A percentile compares a stretch with the other conserved stretches of the same genome.
These are phyloP conservation scores for Darksidea phi DNA, from an alignment of 495 filamentous ascomycete genomes.

Conservation along the genomic window DNA sequence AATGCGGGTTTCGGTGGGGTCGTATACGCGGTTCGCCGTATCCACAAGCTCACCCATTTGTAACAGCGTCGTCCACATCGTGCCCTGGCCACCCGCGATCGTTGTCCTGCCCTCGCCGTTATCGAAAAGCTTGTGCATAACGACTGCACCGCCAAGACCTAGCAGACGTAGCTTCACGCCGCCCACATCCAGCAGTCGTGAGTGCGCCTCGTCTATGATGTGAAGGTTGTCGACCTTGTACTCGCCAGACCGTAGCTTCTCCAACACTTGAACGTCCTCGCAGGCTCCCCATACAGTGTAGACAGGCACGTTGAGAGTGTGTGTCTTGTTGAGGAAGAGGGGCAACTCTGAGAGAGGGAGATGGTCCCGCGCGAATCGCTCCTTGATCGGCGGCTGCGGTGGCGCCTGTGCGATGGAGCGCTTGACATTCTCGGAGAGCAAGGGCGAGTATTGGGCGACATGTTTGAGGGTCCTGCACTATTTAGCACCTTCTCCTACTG, in stretches of 20 bases:
- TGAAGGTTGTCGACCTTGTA: constrained; percentile 97
- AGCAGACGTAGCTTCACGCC: constrained; percentile 95
- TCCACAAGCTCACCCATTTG: constrained; percentile 99
- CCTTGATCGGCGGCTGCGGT: constrained; percentile 68
- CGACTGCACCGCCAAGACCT: constrained; percentile 91
- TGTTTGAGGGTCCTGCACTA: constrained; percentile 84
- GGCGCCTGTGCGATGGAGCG: constrained; percentile 71
- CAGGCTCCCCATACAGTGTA: constrained; percentile 99
- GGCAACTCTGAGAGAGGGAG: constrained; percentile 94
- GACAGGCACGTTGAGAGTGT: constrained; percentile 91
- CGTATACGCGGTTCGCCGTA: constrained; percentile 96
- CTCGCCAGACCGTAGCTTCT: constrained; percentile 96
- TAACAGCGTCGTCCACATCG: constrained; percentile 98
- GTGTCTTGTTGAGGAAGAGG: constrained; percentile 81
- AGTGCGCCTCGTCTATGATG: constrained; percentile 97
- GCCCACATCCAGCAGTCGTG: constrained; percentile 87
- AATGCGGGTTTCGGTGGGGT: constrained; percentile 95
- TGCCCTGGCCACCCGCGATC: constrained; percentile 96
- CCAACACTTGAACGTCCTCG: constrained; percentile 95
- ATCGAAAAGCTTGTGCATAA: constrained; percentile 99
- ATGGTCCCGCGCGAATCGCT: constrained; percentile 72
- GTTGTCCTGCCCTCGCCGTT: constrained; percentile 98
- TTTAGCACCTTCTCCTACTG: constrained; percentile 21
- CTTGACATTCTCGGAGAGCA: constrained; percentile 84
- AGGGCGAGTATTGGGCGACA: constrained; percentile 95